Evolutionary conservation across 495 filamentous ascomycete genomes (phyloP).

Genomic region (Hyphodiscus hymeniophilus): DNA sequence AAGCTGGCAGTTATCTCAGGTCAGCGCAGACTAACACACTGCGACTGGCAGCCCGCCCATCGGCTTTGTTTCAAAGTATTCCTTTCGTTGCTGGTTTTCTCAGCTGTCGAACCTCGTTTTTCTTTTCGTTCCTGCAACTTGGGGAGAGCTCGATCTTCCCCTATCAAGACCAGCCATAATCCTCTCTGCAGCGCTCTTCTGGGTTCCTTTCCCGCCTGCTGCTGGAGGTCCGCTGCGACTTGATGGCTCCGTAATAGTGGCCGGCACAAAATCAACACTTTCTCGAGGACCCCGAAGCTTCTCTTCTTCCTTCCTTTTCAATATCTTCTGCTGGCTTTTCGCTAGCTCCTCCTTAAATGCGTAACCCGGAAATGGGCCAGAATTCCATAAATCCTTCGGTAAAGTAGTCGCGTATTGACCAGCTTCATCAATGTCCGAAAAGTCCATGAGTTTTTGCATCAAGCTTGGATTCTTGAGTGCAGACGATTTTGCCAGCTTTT

Average conservation of each 20-base stretch:
- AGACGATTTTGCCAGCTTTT: slow-evolving; percentile 59
- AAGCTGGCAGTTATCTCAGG: no score
- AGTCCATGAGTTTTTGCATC: slow-evolving; percentile 68
- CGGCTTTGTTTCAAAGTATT: no score
- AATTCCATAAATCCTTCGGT: slow-evolving; percentile 57
- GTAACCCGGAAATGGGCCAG: slow-evolving; percentile 53
- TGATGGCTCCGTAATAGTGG: slow-evolving; percentile 21
- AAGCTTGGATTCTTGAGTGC: slow-evolving; percentile 77
- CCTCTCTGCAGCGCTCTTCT: slow-evolving; percentile 33
- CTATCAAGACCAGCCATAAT: slow-evolving; percentile 31
- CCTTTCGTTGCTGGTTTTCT: slow-evolving; percentile 6
- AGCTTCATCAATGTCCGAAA: slow-evolving; percentile 60
- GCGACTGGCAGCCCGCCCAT: no score
- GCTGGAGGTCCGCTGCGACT: slow-evolving; percentile 19
- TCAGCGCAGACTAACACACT: no score
- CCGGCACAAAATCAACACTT: slow-evolving; percentile 70
- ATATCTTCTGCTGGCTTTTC: slow-evolving; percentile 52
- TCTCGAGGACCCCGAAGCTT: slow-evolving; percentile 44
- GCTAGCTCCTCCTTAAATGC: slow-evolving; percentile 69
- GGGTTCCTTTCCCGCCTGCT: slow-evolving; percentile 16
- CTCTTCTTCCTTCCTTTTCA: slow-evolving; percentile 51
- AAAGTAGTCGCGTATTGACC: slow-evolving; percentile 75
- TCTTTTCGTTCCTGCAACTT: slow-evolving; percentile 27
- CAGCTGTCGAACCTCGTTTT: slow-evolving; percentile 42
- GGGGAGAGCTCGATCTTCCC: slow-evolving; percentile 25